phyloP scores from a whole-genome alignment of 2,329 filamentous ascomycete genomes.

The Aspergillus persii region DNA sequence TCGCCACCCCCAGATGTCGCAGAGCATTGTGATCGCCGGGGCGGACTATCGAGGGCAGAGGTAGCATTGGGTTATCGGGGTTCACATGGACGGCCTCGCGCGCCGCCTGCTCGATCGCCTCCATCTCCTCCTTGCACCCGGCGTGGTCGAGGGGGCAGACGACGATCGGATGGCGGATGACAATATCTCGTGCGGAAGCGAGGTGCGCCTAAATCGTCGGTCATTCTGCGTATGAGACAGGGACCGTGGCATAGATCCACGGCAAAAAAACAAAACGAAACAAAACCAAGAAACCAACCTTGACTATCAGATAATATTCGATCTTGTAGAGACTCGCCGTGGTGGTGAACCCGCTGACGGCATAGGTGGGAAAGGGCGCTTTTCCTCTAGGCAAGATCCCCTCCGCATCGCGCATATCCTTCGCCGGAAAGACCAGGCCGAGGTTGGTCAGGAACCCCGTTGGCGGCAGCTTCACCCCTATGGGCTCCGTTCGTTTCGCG shows the following conservation, averaged over 20 bases:
- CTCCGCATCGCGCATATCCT: slow-evolving; percentile 81
- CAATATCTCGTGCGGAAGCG: slow-evolving; percentile 82
- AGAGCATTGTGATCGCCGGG: slow-evolving; percentile 69
- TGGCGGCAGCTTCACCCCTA: slow-evolving; percentile 84
- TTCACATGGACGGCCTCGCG: slow-evolving; percentile 88
- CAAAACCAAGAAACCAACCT: slow-evolving; percentile 56
- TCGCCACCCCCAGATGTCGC: slow-evolving; percentile 59
- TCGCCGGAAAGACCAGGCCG: slow-evolving; percentile 84
- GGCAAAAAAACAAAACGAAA: too few species aligned
- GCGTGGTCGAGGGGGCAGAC: slow-evolving; percentile 95
- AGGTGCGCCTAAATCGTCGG: slow-evolving; percentile 68
- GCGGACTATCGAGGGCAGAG: slow-evolving; percentile 76
- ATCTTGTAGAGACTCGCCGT: slow-evolving; percentile 95
- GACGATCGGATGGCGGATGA: slow-evolving; percentile 86
- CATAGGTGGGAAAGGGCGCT: slow-evolving; percentile 83
- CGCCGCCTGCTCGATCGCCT: slow-evolving; percentile 92
- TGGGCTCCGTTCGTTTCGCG: slow-evolving; percentile 75
- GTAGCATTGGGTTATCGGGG: slow-evolving; percentile 88
- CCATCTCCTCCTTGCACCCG: slow-evolving; percentile 97
- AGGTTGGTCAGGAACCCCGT: slow-evolving; percentile 91
- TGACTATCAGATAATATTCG: slow-evolving; percentile 92
- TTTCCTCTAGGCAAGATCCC: slow-evolving; percentile 84
- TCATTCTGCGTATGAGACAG: not conserved
- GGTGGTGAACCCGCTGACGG: slow-evolving; percentile 87
- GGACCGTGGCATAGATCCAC: too few species aligned